Conservation (phyloP, 306 rosid species). For the Lathyrus sativus region DNA sequence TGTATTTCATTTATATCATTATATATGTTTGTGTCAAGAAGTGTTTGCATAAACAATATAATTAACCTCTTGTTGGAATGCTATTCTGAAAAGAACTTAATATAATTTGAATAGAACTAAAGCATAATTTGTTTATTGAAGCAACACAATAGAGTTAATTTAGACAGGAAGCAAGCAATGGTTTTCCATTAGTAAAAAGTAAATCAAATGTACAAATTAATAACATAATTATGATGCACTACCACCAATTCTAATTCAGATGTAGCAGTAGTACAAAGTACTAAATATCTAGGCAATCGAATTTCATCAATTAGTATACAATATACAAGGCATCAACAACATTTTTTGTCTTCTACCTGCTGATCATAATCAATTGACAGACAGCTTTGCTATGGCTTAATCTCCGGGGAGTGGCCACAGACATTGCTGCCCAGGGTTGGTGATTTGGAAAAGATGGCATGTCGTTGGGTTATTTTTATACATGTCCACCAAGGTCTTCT, state of each 20-base stretch:
- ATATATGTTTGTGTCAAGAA: not conserved
- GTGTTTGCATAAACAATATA: not conserved
- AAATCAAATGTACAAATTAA: slow-evolving; percentile 49
- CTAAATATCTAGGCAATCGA: slow-evolving; percentile 44
- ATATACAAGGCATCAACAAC: slow-evolving; percentile 59
- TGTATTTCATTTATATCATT: not conserved
- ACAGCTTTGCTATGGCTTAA: not conserved
- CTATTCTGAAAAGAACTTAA: not conserved
- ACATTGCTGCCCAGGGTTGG: slow-evolving; percentile 6
- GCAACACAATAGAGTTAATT: not conserved
- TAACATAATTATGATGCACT: slow-evolving; percentile 38
- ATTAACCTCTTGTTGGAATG: not conserved
- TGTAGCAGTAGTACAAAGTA: slow-evolving; percentile 3
- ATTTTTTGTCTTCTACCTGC: slow-evolving; percentile 40
- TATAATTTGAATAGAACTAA: not conserved
- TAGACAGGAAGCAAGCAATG: not conserved
- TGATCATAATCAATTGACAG: slow-evolving; percentile 39
- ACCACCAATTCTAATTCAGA: slow-evolving; percentile 47
- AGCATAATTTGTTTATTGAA: not conserved
- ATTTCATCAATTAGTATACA: slow-evolving; percentile 50
- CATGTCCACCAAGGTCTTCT: slow-evolving; percentile 18
- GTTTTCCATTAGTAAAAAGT: slow-evolving; percentile 22
- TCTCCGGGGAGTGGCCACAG: too few relatives aligned
- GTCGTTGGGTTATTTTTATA: slow-evolving; percentile 19
- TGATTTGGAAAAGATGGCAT: slow-evolving; percentile 32